Evolutionary conservation across 1,284 basidiomycete genomes (phyloP).

Genomic region (Grifola frondosa): DNA sequence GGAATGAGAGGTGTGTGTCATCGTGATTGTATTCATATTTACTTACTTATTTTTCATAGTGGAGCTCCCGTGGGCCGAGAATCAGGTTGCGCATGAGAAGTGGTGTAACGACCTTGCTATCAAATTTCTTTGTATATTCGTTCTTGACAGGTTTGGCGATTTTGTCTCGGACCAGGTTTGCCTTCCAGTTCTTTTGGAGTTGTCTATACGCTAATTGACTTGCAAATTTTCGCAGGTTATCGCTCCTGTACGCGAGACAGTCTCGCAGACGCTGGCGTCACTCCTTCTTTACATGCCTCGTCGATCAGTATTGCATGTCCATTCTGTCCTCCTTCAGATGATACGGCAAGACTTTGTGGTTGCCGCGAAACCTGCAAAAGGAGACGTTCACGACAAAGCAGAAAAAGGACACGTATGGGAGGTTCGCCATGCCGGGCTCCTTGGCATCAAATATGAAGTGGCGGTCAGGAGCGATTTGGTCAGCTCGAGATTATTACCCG

Average conservation of each 20-base stretch:
- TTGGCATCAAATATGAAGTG: slow-evolving; percentile 98
- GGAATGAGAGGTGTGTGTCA: slow-evolving; percentile 70
- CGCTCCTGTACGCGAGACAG: slow-evolving; percentile 95
- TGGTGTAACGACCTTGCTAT: slow-evolving; percentile 92
- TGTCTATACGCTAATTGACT: not conserved
- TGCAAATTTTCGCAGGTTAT: slow-evolving; percentile 63
- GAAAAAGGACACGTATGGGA: slow-evolving; percentile 88
- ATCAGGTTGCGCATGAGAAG: slow-evolving; percentile 68
- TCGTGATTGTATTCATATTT: not conserved
- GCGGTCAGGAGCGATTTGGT: slow-evolving; percentile 89
- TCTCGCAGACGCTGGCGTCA: slow-evolving; percentile 91
- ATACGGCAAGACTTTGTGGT: slow-evolving; percentile 80
- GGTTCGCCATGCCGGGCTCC: slow-evolving; percentile 92
- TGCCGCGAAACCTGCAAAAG: slow-evolving; percentile 39
- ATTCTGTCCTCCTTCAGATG: slow-evolving; percentile 88
- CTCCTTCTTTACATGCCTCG: slow-evolving; percentile 85
- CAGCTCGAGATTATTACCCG: slow-evolving; percentile 39
- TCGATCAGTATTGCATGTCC: slow-evolving; percentile 76
- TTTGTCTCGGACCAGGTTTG: slow-evolving; percentile 89
- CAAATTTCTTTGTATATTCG: slow-evolving; percentile 87
- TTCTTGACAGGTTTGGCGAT: slow-evolving; percentile 97
- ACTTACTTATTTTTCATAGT: slow-evolving; percentile 9
- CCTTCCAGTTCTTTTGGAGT: not conserved
- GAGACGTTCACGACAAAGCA: slow-evolving; percentile 27
- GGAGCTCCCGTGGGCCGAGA: slow-evolving; percentile 45